phyloP scores from a whole-genome alignment of 495 filamentous ascomycete genomes.

The Tuber calosporum region DNA sequence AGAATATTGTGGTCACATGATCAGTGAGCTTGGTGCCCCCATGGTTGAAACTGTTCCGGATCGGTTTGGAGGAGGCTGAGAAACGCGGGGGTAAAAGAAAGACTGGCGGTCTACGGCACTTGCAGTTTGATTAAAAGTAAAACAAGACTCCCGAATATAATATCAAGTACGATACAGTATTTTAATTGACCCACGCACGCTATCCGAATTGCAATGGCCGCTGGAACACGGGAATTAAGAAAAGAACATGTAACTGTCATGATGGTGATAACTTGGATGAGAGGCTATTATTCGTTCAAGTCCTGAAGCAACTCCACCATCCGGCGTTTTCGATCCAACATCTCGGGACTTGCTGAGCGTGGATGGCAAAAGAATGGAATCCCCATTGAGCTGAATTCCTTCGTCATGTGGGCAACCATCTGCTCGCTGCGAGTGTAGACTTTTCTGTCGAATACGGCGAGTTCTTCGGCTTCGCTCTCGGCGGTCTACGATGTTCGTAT shows the following conservation, averaged over 20 bases:
- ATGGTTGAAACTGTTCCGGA: neutral
- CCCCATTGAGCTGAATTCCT: slow-evolving; percentile 52
- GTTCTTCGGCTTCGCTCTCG: slow-evolving; percentile 51
- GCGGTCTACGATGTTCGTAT: slow-evolving; percentile 18
- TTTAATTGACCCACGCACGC: neutral
- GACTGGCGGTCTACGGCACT: neutral
- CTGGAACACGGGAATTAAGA: neutral
- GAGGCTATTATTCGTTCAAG: slow-evolving; percentile 45
- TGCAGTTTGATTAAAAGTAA: neutral
- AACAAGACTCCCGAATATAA: neutral
- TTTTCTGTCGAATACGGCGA: slow-evolving; percentile 54
- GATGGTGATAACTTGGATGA: neutral
- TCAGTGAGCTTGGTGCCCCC: neutral
- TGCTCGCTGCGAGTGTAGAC: slow-evolving; percentile 54
- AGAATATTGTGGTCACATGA: neutral
- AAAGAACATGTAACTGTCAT: neutral
- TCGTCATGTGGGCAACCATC: slow-evolving; percentile 54
- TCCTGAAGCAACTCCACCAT: slow-evolving; percentile 60
- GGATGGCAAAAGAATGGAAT: slow-evolving; percentile 57
- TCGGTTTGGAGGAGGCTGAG: neutral
- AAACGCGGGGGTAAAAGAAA: neutral
- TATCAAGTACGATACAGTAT: neutral
- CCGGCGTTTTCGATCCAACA: slow-evolving; percentile 51
- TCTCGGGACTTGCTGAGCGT: slow-evolving; percentile 43
- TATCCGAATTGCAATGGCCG: neutral